A percentile compares a stretch with the other conserved stretches of the same genome.
Conservation (phyloP, 2,329 filamentous ascomycete genomes). For the Diaporthe longicolla region DNA sequence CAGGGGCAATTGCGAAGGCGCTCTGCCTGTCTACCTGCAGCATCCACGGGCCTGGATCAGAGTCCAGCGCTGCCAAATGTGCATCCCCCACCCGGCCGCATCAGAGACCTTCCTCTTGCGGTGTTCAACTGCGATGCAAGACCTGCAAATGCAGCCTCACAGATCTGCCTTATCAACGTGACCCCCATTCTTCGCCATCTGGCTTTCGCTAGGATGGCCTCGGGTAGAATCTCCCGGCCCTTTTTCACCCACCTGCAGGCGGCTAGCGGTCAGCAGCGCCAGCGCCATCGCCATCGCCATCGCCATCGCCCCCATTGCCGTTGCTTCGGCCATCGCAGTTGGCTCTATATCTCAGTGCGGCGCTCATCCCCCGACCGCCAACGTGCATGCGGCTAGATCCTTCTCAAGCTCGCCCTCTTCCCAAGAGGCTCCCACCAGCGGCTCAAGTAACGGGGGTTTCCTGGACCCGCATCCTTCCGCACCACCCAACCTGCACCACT, state of each 20-base stretch:
- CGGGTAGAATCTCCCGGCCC: background rate
- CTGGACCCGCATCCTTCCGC: conserved; percentile 4
- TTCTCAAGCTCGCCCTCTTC: conserved; percentile 2
- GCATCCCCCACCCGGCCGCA: conserved; percentile 12
- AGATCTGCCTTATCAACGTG: conserved; percentile 37
- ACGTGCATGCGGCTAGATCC: conserved; percentile 22
- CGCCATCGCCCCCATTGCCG: background rate
- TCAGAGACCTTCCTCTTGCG: conserved; percentile 36
- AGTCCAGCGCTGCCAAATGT: background rate
- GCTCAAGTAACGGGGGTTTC: conserved; percentile 20
- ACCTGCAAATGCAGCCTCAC: conserved; percentile 34
- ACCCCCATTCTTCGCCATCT: conserved; percentile 20
- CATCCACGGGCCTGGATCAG: background rate
- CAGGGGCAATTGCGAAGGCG: background rate
- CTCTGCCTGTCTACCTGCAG: conserved; percentile 9
- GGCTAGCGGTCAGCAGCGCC: conserved; percentile 6
- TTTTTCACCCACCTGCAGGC: conserved; percentile 25
- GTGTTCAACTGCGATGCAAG: conserved; percentile 25
- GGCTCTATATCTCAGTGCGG: background rate
- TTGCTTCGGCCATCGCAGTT: conserved; percentile 14
- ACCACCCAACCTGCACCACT: conserved; percentile 5
- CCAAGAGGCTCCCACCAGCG: background rate
- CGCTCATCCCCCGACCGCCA: conserved; percentile 11
- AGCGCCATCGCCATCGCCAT: conserved; percentile 12
- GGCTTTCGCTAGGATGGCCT: conserved; percentile 24